Evolutionary conservation across 495 filamentous ascomycete species (phyloP).

Genomic region (Podospora pseudopauciseta): DNA sequence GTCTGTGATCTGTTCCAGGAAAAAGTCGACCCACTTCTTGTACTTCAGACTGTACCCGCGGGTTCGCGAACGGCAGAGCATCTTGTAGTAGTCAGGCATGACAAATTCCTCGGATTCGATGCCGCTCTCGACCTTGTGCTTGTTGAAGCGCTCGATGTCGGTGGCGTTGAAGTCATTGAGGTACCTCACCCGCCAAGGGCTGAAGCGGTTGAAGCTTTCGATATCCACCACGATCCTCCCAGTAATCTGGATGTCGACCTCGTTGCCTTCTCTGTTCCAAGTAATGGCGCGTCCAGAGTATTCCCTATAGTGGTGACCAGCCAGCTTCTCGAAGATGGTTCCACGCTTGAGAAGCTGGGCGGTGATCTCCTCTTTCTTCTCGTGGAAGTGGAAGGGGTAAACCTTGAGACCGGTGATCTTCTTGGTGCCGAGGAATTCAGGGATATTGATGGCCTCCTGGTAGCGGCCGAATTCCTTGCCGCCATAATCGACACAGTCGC

Average conservation of each 20-base stretch:
- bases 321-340: slow-evolving; percentile 49
- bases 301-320: slow-evolving; percentile 58
- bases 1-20: slow-evolving; percentile 34
- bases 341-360: slow-evolving; percentile 45
- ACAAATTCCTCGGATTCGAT: slow-evolving; percentile 20
- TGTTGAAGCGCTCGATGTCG: slow-evolving; percentile 28
- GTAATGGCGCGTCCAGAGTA: slow-evolving; percentile 45
- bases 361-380: slow-evolving; percentile 38
- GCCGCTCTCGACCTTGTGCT: slow-evolving; percentile 22
- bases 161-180: slow-evolving; percentile 32
- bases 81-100: slow-evolving; percentile 40
- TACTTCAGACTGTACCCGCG: slow-evolving; percentile 44
- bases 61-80: slow-evolving; percentile 40
- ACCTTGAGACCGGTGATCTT: slow-evolving; percentile 53
- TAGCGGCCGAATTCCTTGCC: slow-evolving; percentile 56
- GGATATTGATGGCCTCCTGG: slow-evolving; percentile 42
- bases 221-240: slow-evolving; percentile 37
- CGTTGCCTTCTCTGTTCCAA: slow-evolving; percentile 34
- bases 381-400: slow-evolving; percentile 57
- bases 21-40: slow-evolving; percentile 45
- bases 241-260: slow-evolving; percentile 29
- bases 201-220: slow-evolving; percentile 38
- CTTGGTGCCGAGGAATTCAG: slow-evolving; percentile 52
- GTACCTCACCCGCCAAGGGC: slow-evolving; percentile 26
- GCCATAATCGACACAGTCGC: slow-evolving; percentile 56